Conservation (phyloP, 2,329 filamentous ascomycete species). For the Fusarium tanahbumbuense region DNA sequence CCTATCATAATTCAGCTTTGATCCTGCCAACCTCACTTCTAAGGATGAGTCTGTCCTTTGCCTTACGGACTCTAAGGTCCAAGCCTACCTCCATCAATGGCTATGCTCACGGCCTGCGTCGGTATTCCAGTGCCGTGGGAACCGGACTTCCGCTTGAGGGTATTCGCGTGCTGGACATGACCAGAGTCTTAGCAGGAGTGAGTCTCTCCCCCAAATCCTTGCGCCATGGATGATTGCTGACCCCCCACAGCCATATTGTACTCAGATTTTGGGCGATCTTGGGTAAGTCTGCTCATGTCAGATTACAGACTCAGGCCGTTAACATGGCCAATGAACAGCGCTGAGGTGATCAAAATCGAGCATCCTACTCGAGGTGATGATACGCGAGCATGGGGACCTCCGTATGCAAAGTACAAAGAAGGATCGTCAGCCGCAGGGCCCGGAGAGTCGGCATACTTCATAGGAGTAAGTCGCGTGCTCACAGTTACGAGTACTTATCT, state of each 20-base stretch:
- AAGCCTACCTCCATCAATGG: conserved; percentile 27
- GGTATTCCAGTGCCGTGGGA: conserved; percentile 47
- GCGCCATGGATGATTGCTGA: conserved; percentile 18
- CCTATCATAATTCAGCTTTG: neutral
- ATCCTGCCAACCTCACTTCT: neutral
- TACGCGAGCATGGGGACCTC: conserved; percentile 95
- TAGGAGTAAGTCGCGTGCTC: conserved; percentile 70
- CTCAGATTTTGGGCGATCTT: conserved; percentile 94
- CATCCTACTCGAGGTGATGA: conserved; percentile 93
- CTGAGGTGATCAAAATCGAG: conserved; percentile 97
- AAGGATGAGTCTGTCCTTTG: conserved; percentile 35
- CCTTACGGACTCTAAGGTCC: conserved; percentile 34
- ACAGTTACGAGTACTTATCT: conserved; percentile 17
- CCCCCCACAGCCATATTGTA: conserved; percentile 84
- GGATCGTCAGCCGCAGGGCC: conserved; percentile 71
- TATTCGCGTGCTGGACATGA: conserved; percentile 94
- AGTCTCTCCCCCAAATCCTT: conserved; percentile 51
- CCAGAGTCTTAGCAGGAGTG: conserved; percentile 92
- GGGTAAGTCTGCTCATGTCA: conserved; percentile 70
- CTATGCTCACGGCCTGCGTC: conserved; percentile 40
- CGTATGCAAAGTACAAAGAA: conserved; percentile 82
- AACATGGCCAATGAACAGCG: conserved; percentile 62
- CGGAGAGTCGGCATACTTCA: conserved; percentile 94
- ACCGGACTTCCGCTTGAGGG: conserved; percentile 77
- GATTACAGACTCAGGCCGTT: conserved; percentile 1